Base-by-base conservation (phyloP, 2,329 filamentous ascomycete genomes). In the Blumeriella jaapii region DNA sequence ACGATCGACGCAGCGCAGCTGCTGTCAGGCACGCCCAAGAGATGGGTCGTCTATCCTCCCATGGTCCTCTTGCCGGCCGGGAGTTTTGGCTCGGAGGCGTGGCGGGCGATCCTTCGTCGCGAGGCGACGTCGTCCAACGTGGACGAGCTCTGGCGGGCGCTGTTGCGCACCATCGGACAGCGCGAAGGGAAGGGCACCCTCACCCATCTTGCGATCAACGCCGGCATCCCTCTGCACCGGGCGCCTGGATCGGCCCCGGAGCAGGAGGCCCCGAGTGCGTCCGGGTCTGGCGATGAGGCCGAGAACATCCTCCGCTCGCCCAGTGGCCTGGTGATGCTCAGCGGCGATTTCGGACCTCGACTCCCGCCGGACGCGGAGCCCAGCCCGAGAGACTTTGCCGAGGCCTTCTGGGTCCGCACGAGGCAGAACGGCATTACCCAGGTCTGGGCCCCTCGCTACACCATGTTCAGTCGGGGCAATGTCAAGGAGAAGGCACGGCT, bases 391-490 rank as follows among this genome's bases (percentile, higher is more conserved):
- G 79, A 89, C 51, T 81, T 93, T 39, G 55, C 63, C 1, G 39
- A 55, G 1, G 78, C 85, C 0, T 73, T 93, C 43, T 96, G 89
- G 89, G 81, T 82, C 1, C 71, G 68, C 9, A 78, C 80, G 4
- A 73, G 68, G 34, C 86, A 94, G 55, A 83, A 85, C 52, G 81
- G 79, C 2, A 81, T 96, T 39, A 60, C 64, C 22, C 89, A 96
- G 61, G 78, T 71, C 2, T 96, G 87, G 87, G 82, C 86, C 1
- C 89, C 89, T 10, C 61, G 78, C 1, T 87, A 85, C 67, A 93
- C 86, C 16, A 95, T 95, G 87, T 96, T 96, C 57, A 86, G 80
- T 43, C 72, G 86, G 1, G 87, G 89, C 3, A 96, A 95, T 57
- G 66, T 95, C 40, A 81, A 77, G 32, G 89, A 96, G 59, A 96